These are phyloP conservation scores for Leccinum arenicola DNA, from an alignment of 768 basidiomycete species.

Conservation along the genomic window DNA sequence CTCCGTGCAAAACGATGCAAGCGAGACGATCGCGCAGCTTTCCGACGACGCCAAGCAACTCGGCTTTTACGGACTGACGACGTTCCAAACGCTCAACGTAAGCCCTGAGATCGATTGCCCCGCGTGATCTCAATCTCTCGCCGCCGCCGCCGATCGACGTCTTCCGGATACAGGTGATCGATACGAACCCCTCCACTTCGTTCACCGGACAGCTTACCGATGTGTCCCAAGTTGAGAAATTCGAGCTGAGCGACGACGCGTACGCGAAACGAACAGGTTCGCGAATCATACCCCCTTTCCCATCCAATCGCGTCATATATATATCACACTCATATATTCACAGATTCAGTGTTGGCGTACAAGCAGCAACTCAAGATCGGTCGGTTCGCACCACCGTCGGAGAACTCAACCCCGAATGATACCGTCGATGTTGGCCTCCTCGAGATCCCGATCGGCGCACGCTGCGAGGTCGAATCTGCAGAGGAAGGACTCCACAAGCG, in stretches of 20 bases:
- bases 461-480: constrained; percentile 78
- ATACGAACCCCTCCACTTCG: constrained; percentile 71
- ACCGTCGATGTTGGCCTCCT: constrained; percentile 28
- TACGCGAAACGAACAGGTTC: constrained; percentile 80
- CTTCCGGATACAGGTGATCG: constrained; percentile 46
- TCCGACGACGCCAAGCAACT: constrained; percentile 66
- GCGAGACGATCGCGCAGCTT: constrained; percentile 49
- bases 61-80: constrained; percentile 69
- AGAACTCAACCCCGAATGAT: constrained; percentile 21
- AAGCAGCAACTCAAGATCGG: constrained; percentile 87
- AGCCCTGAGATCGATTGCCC: constrained; percentile 13
- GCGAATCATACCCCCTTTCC: not conserved
- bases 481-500: constrained; percentile 73
- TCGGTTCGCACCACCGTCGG: constrained; percentile 67
- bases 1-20: constrained; percentile 56
- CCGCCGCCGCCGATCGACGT: not conserved
- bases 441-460: constrained; percentile 63
- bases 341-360: constrained; percentile 88
- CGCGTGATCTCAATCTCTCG: not conserved
- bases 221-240: constrained; percentile 86
- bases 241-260: constrained; percentile 78
- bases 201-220: constrained; percentile 86
- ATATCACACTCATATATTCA: not conserved
- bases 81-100: constrained; percentile 83
- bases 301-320: constrained; percentile 2